Percentiles rank a stretch among this genome's conserved stretches.
Conservation (phyloP, 1,284 basidiomycete genomes). For the Ustilago xerochloae region DNA sequence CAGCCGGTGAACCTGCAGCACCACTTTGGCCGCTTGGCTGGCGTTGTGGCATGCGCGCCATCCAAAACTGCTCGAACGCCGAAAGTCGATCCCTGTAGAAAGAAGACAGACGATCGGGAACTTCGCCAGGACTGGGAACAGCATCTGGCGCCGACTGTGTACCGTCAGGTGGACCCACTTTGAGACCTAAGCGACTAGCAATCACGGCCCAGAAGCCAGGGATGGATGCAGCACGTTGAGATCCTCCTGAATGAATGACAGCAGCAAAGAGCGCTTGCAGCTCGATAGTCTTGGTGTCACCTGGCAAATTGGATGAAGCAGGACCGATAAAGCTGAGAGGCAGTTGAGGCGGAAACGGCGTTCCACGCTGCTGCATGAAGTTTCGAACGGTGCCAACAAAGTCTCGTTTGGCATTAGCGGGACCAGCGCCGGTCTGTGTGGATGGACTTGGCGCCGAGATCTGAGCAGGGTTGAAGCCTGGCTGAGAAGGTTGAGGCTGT, state of each 20-base stretch:
- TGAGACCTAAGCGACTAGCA: constrained; percentile 57
- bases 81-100: constrained; percentile 58
- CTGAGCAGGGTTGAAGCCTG: constrained; percentile 26
- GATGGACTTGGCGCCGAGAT: constrained; percentile 27
- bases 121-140: constrained; percentile 51
- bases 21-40: constrained; percentile 38
- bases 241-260: constrained; percentile 57
- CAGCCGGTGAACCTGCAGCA: constrained; percentile 29
- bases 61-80: constrained; percentile 62
- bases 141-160: constrained; percentile 45
- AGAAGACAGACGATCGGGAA: constrained; percentile 56
- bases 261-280: constrained; percentile 57
- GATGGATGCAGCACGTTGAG: constrained; percentile 46
- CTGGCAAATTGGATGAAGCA: constrained; percentile 39
- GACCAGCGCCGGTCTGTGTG: constrained; percentile 10
- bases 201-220: constrained; percentile 62
- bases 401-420: constrained; percentile 40
- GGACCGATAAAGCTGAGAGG: constrained; percentile 56
- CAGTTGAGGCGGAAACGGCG: constrained; percentile 49
- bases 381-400: constrained; percentile 57
- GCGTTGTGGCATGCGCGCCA: constrained; percentile 53
- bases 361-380: constrained; percentile 60
- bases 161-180: constrained; percentile 47
- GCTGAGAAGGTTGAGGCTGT: constrained; percentile 31
- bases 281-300: constrained; percentile 59